Conservation (phyloP, 306 rosid species). For the Vigna trinervia region DNA sequence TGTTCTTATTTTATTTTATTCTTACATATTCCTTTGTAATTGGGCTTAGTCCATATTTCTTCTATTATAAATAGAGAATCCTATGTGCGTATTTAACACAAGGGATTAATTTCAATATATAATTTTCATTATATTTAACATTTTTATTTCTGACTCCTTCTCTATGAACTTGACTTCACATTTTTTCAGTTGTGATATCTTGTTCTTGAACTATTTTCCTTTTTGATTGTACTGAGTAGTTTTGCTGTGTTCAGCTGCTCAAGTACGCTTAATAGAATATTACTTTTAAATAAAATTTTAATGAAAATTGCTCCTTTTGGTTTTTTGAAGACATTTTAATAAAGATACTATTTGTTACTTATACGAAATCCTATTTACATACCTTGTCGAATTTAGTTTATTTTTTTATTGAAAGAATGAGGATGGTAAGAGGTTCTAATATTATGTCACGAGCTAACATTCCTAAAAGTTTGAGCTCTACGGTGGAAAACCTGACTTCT, state of each 20-base stretch:
- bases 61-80: too few relatives aligned
- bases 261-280: neutral
- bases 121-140: too few relatives aligned
- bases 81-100: too few relatives aligned
- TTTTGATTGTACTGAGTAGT: slow-evolving; percentile 11
- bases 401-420: neutral
- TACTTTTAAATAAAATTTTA: neutral
- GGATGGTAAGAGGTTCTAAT: neutral
- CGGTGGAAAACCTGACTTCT: neutral
- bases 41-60: too few relatives aligned
- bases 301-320: too few relatives aligned
- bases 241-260: neutral
- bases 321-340: too few relatives aligned
- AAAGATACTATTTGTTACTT: too few relatives aligned
- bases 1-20: too few relatives aligned
- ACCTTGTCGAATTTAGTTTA: neutral
- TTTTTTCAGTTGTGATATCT: slow-evolving; percentile 1
- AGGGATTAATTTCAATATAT: too few relatives aligned
- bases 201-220: neutral
- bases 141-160: neutral
- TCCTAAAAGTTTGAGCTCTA: neutral
- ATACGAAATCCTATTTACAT: too few relatives aligned
- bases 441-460: neutral
- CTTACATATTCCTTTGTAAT: too few relatives aligned
- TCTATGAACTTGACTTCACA: neutral